These are phyloP conservation scores for Pachyrhizus erosus DNA, from an alignment of 306 rosid species.

Conservation along the genomic window DNA sequence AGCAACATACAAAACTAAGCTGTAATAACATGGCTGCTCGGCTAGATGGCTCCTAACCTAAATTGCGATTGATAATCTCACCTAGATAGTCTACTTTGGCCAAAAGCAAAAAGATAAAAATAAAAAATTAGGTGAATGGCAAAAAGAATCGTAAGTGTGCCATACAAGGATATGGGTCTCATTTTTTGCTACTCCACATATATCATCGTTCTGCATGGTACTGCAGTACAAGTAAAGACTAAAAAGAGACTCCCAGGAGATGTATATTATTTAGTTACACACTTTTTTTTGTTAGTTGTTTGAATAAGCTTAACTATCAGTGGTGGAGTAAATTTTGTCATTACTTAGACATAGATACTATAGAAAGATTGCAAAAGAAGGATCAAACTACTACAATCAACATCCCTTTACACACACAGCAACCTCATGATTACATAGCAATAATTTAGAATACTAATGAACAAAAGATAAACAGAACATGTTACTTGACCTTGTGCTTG, in stretches of 20 bases:
- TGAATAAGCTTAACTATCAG: neutral
- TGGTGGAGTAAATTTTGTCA: neutral
- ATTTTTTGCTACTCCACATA: neutral
- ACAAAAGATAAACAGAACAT: neutral
- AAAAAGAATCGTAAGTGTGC: neutral
- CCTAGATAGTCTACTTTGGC: neutral
- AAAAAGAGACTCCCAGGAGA: neutral
- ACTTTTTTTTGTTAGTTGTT: neutral
- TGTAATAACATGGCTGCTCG: neutral
- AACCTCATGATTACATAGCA: neutral
- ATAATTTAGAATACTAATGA: neutral
- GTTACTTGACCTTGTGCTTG: conserved; percentile 65
- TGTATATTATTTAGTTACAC: neutral
- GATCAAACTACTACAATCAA: conserved; percentile 4
- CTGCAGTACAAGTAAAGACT: neutral
- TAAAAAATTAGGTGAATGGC: neutral
- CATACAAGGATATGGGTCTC: neutral
- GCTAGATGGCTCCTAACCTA: neutral
- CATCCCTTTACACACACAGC: neutral
- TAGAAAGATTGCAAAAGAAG: neutral
- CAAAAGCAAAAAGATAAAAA: neutral
- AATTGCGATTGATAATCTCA: neutral
- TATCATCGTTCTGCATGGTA: neutral
- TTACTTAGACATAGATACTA: neutral
- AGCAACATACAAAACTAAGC: neutral